These are phyloP conservation scores for Thalassiosira tumida DNA, from an alignment of 352 stramenopile genomes.

Conservation along the genomic window DNA sequence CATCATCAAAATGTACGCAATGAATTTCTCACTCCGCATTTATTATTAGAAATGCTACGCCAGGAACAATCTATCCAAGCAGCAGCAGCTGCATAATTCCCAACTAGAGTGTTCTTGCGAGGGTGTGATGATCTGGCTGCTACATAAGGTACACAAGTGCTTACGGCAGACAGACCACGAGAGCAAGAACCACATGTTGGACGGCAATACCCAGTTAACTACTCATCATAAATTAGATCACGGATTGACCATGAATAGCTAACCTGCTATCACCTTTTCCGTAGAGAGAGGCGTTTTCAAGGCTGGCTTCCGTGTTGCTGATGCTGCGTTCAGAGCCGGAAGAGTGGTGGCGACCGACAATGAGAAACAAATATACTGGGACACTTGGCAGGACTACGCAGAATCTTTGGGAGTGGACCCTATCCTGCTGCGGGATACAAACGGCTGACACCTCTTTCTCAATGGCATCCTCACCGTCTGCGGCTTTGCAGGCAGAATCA, in stretches of 20 bases:
- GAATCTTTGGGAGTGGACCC: conserved; percentile 11
- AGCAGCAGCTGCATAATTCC: neutral
- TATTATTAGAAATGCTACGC: conserved; percentile 12
- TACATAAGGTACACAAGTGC: too few species aligned
- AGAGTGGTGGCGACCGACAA: conserved; percentile 40
- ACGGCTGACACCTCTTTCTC: too few species aligned
- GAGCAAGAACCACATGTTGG: too few species aligned
- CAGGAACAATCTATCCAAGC: neutral
- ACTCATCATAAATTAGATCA: too few species aligned
- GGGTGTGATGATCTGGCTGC: conserved; percentile 29
- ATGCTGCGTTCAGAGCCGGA: conserved; percentile 22
- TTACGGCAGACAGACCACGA: too few species aligned
- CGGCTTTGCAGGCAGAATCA: neutral
- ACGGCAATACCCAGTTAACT: too few species aligned
- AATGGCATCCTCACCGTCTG: neutral
- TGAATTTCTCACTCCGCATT: conserved; percentile 6
- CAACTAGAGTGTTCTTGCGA: neutral
- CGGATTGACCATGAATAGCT: too few species aligned
- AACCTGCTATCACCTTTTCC: too few species aligned
- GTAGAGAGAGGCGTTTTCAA: neutral
- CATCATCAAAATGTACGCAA: conserved; percentile 42
- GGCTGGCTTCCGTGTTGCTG: conserved; percentile 37
- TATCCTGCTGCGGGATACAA: too few species aligned
- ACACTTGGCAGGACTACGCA: neutral
- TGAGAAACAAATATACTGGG: neutral